These are phyloP conservation scores for Phytophthora tubulina DNA, from an alignment of 352 stramenopile species.

Conservation along the genomic window DNA sequence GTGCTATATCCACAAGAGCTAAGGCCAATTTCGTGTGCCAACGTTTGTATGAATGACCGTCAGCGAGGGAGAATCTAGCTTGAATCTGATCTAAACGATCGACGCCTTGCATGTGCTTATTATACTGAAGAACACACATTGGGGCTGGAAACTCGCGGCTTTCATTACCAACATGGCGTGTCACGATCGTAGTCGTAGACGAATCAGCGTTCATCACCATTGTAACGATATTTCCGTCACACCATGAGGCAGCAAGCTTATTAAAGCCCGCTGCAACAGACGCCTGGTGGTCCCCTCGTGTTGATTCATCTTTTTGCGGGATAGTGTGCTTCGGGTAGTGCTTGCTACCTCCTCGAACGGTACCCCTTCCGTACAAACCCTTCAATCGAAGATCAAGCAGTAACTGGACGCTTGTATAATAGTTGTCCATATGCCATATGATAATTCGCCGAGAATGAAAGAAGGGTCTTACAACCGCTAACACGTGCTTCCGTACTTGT, in stretches of 20 bases:
- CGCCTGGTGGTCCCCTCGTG: not conserved
- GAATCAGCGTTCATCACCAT: not conserved
- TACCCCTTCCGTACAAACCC: not conserved
- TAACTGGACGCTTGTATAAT: not conserved
- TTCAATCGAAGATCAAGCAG: not conserved
- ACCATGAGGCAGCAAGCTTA: not conserved
- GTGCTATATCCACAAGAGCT: not conserved
- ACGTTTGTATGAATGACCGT: not conserved
- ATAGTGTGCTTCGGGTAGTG: not conserved
- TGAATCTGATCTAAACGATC: not conserved
- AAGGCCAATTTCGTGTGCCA: not conserved
- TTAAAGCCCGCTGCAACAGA: not conserved
- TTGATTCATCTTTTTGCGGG: not conserved
- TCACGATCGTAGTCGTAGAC: not conserved
- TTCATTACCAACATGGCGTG: not conserved
- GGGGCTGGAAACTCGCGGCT: not conserved
- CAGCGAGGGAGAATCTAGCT: not conserved
- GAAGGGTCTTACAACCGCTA: not conserved
- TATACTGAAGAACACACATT: not conserved
- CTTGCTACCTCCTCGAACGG: not conserved
- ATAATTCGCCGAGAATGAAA: not conserved
- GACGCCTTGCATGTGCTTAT: constrained; percentile 1
- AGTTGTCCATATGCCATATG: not conserved
- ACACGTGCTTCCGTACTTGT: not conserved
- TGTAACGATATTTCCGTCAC: not conserved